phyloP scores from a whole-genome alignment of 192 early-diverging fungal species.

The Backusella parvicylindrica region DNA sequence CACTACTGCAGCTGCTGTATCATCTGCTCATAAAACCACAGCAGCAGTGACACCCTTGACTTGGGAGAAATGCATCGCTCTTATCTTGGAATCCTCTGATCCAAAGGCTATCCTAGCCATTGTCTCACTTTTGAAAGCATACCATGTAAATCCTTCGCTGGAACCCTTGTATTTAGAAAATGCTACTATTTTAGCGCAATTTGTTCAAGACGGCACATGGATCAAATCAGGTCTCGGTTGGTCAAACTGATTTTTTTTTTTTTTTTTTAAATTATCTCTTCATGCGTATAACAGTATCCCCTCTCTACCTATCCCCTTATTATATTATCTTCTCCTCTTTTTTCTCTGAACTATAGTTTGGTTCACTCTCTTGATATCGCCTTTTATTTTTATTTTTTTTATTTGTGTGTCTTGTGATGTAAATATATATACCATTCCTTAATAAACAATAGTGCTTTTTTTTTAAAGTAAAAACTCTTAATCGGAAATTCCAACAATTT shows the following conservation, averaged over 20 bases:
- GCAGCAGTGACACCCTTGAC: background rate
- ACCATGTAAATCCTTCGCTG: background rate
- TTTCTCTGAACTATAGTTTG: background rate
- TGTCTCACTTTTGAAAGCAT: background rate
- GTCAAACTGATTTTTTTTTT: background rate
- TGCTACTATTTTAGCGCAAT: constrained; percentile 6
- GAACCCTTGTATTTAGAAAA: constrained; percentile 6
- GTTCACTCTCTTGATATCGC: background rate
- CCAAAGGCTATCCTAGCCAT: constrained; percentile 12
- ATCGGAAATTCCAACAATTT: background rate
- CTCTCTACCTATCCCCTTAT: background rate
- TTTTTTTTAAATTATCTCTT: background rate
- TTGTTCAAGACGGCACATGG: constrained; percentile 10
- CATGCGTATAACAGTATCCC: background rate
- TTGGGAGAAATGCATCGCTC: constrained; percentile 7
- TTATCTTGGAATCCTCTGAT: constrained; percentile 6
- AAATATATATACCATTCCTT: background rate
- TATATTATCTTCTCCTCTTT: background rate
- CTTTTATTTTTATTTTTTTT: background rate
- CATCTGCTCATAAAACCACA: background rate
- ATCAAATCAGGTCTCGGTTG: constrained; percentile 1
- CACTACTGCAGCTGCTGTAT: background rate
- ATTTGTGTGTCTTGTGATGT: background rate
- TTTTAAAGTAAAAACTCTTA: background rate
- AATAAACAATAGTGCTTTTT: background rate